These are phyloP conservation scores for Ophiostoma triangulosporum DNA, from an alignment of 2,329 filamentous ascomycete species.

Conservation along the genomic window DNA sequence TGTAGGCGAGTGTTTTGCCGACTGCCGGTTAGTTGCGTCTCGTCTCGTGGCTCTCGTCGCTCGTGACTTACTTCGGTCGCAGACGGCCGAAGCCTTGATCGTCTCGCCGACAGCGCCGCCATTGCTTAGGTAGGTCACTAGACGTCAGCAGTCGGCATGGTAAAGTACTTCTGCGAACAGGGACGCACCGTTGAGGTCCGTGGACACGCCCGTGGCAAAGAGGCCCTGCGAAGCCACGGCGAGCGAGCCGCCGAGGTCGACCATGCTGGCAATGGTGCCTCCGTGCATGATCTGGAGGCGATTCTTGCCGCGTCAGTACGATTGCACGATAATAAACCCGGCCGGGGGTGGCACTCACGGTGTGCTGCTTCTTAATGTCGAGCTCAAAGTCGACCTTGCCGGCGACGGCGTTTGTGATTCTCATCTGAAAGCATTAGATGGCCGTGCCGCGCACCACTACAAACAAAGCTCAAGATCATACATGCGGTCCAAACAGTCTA, in stretches of 20 bases:
- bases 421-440: conserved; percentile 36
- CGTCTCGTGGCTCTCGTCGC: background rate
- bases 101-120: conserved; percentile 45
- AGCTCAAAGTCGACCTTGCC: conserved; percentile 66
- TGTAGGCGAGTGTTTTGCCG: conserved; percentile 50
- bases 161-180: background rate
- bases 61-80: conserved; percentile 43
- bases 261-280: conserved; percentile 65
- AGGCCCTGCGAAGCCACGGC: conserved; percentile 51
- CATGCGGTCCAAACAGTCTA: conserved; percentile 30
- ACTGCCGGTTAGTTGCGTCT: conserved; percentile 26
- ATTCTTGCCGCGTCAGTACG: conserved; percentile 37
- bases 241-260: conserved; percentile 51
- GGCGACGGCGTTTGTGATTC: conserved; percentile 47
- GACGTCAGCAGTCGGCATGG: background rate
- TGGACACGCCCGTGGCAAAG: conserved; percentile 51
- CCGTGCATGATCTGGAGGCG: conserved; percentile 64
- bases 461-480: conserved; percentile 14
- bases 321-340: background rate
- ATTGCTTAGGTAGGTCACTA: conserved; percentile 46
- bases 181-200: conserved; percentile 44
- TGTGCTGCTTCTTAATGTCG: conserved; percentile 61
- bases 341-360: conserved; percentile 29
- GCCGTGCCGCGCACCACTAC: too few relatives aligned
- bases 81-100: conserved; percentile 41